Evolutionary conservation across 2,329 filamentous ascomycete genomes (phyloP).

Genomic region (Trichophyton benhamiae): DNA sequence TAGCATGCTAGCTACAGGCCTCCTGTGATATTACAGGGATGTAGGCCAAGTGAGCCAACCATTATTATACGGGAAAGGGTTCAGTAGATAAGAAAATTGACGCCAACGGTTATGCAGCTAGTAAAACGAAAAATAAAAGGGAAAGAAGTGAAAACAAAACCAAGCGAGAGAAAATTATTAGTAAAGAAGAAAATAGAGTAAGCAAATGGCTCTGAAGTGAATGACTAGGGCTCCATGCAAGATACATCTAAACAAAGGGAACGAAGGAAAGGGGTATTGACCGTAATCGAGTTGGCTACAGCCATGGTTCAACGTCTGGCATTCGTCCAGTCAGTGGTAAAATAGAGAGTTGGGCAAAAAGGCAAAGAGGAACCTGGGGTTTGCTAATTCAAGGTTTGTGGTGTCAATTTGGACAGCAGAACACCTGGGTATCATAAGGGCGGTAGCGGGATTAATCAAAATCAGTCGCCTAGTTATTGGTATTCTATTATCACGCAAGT

Average conservation of each 20-base stretch:
- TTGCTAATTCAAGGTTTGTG: neutral
- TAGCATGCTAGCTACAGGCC: neutral
- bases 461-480: neutral
- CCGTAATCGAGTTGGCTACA: neutral
- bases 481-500: neutral
- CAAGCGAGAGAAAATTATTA: neutral
- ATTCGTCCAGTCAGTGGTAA: neutral
- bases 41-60: neutral
- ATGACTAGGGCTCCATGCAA: neutral
- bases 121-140: neutral
- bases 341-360: neutral
- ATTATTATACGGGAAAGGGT: neutral
- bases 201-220: neutral
- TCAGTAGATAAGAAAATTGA: neutral
- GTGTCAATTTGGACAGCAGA: neutral
- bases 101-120: neutral
- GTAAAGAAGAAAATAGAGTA: neutral
- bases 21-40: neutral
- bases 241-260: conserved; percentile 2
- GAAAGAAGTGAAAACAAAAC: neutral
- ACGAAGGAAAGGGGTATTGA: neutral
- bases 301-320: neutral
- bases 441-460: neutral
- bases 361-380: neutral
- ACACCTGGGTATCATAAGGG: neutral